phyloP scores from a whole-genome alignment of 2,329 filamentous ascomycete genomes.

The Aspergillus ochraceus region DNA sequence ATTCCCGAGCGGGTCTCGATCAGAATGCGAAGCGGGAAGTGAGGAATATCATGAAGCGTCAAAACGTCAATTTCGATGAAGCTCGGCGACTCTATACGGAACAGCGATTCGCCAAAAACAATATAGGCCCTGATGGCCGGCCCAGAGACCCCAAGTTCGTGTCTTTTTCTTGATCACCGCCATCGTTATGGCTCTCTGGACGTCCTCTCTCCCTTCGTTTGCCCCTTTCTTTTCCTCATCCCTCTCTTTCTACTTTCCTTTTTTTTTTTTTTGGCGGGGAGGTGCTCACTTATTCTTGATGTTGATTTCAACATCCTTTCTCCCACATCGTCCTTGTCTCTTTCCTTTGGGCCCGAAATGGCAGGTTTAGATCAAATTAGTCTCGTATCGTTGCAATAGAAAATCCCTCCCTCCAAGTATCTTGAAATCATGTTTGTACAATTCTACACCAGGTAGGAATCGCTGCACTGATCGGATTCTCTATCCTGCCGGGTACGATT shows the following conservation, averaged over 20 bases:
- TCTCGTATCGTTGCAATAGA: background rate
- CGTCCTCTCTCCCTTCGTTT: slow-evolving; percentile 6
- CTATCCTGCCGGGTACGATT: background rate
- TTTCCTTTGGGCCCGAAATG: background rate
- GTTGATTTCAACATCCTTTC: background rate
- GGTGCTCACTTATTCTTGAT: background rate
- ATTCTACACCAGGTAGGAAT: background rate
- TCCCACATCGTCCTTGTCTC: background rate
- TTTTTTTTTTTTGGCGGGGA: background rate
- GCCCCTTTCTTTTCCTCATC: background rate
- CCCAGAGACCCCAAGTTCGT: slow-evolving; percentile 95
- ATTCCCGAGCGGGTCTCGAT: slow-evolving; percentile 78
- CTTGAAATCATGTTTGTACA: background rate
- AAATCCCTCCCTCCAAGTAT: background rate
- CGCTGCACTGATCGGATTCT: background rate
- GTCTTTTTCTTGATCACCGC: slow-evolving; percentile 69
- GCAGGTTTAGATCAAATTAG: background rate
- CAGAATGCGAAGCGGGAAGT: slow-evolving; percentile 78
- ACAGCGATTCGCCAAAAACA: slow-evolving; percentile 79
- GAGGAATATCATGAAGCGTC: slow-evolving; percentile 84
- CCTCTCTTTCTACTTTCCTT: background rate
- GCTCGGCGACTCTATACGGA: slow-evolving; percentile 84
- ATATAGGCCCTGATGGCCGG: slow-evolving; percentile 82
- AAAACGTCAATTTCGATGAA: slow-evolving; percentile 83
- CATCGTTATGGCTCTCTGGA: background rate